These are phyloP conservation scores for Yamadazyma olivae DNA, from an alignment of 805 yeast species.

Conservation along the genomic window DNA sequence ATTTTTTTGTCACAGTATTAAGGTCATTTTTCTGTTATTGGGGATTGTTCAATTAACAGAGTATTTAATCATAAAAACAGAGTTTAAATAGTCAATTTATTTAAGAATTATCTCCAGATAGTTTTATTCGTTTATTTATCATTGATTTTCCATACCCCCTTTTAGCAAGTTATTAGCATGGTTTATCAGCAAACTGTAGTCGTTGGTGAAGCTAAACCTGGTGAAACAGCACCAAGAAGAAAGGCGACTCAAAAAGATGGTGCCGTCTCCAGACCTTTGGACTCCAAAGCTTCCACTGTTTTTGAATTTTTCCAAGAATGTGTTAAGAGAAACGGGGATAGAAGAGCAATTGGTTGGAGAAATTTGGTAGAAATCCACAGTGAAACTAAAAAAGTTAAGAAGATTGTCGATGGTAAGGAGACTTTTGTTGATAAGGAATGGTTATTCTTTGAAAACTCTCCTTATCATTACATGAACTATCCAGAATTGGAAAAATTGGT, in stretches of 20 bases:
- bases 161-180: conserved; percentile 1
- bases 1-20: background rate
- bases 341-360: conserved; percentile 74
- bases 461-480: conserved; percentile 65
- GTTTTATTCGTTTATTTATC: too few species aligned
- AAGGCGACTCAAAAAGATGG: conserved; percentile 49
- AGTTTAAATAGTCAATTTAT: too few species aligned
- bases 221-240: conserved; percentile 84
- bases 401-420: conserved; percentile 74
- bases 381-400: conserved; percentile 72
- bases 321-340: conserved; percentile 51
- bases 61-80: too few species aligned
- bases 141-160: background rate
- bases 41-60: background rate
- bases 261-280: conserved; percentile 58
- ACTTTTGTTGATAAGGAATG: conserved; percentile 77
- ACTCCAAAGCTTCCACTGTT: conserved; percentile 61
- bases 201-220: conserved; percentile 68
- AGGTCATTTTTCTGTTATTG: background rate
- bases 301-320: conserved; percentile 68
- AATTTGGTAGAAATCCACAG: conserved; percentile 67
- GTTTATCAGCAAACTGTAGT: conserved; percentile 40
- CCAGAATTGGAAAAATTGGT: conserved; percentile 50
- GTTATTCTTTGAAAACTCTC: conserved; percentile 77
- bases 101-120: too few species aligned